Conservation (phyloP, 176 grass and related monocot species). For the Panicum miliaceum region DNA sequence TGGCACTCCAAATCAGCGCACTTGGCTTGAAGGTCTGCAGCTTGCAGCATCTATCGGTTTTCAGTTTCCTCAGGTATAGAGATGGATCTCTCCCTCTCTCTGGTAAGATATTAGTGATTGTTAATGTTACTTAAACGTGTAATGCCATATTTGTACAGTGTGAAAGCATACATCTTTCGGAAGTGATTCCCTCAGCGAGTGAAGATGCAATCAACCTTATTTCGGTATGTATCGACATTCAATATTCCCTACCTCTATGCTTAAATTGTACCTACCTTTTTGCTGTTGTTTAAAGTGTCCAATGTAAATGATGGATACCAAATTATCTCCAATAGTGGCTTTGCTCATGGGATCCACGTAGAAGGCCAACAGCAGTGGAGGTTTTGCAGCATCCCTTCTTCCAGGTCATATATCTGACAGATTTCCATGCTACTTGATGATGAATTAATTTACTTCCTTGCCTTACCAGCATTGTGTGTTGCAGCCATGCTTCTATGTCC, state of each 20-base stretch:
- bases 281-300: not conserved
- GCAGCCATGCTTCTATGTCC: slow-evolving; percentile 93
- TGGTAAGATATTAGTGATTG: not conserved
- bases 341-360: slow-evolving; percentile 88
- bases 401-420: slow-evolving; percentile 60
- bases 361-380: slow-evolving; percentile 84
- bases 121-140: slow-evolving; percentile 17
- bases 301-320: slow-evolving; percentile 23
- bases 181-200: slow-evolving; percentile 77
- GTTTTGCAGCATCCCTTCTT: slow-evolving; percentile 96
- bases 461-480: slow-evolving; percentile 22
- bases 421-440: not conserved
- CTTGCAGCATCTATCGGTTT: slow-evolving; percentile 80
- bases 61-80: slow-evolving; percentile 81
- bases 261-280: not conserved
- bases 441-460: not conserved
- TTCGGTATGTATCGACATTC: slow-evolving; percentile 56
- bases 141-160: slow-evolving; percentile 46
- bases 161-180: slow-evolving; percentile 65
- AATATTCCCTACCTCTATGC: not conserved
- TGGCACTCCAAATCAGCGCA: slow-evolving; percentile 77
- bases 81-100: not conserved
- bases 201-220: slow-evolving; percentile 84
- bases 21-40: slow-evolving; percentile 82
- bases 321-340: slow-evolving; percentile 54